These are phyloP conservation scores for Aspergillus sergii DNA, from an alignment of 2,329 filamentous ascomycete species.

Conservation along the genomic window DNA sequence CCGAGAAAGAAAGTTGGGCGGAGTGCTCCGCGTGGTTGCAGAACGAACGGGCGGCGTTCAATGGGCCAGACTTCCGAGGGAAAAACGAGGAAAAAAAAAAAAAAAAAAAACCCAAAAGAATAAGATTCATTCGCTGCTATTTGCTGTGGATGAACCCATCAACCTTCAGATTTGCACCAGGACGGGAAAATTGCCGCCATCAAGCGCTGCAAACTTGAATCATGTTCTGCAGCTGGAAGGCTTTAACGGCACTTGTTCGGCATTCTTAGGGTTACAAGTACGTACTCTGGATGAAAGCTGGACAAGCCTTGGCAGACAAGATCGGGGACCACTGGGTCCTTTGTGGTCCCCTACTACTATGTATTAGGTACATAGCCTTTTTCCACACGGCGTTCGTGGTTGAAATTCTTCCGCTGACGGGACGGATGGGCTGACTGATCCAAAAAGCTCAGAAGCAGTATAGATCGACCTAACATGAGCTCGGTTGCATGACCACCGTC, in stretches of 20 bases:
- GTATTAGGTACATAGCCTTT: background rate
- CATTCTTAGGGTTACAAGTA: background rate
- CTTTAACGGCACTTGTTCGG: background rate
- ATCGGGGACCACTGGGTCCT: background rate
- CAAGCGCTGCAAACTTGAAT: background rate
- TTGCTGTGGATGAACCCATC: background rate
- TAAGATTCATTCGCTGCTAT: background rate
- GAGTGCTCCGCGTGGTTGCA: background rate
- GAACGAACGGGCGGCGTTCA: background rate
- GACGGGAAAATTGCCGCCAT: background rate
- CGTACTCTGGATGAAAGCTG: background rate
- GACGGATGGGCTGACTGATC: background rate
- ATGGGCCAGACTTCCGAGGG: background rate
- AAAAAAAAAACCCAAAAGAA: too few relatives aligned
- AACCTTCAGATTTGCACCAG: background rate
- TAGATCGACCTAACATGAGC: background rate
- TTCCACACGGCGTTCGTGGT: background rate
- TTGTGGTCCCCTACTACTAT: background rate
- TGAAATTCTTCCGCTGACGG: background rate
- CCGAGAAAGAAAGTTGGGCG: slow-evolving; percentile 6
- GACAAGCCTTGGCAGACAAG: background rate
- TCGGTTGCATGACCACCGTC: background rate
- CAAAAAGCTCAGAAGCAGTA: background rate
- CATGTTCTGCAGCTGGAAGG: background rate
- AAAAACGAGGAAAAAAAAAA: background rate